Percentiles rank a stretch among this genome's conserved stretches.
These are phyloP conservation scores for Diaporthe ampelina DNA, from an alignment of 2,329 filamentous ascomycete genomes.

Conservation along the genomic window DNA sequence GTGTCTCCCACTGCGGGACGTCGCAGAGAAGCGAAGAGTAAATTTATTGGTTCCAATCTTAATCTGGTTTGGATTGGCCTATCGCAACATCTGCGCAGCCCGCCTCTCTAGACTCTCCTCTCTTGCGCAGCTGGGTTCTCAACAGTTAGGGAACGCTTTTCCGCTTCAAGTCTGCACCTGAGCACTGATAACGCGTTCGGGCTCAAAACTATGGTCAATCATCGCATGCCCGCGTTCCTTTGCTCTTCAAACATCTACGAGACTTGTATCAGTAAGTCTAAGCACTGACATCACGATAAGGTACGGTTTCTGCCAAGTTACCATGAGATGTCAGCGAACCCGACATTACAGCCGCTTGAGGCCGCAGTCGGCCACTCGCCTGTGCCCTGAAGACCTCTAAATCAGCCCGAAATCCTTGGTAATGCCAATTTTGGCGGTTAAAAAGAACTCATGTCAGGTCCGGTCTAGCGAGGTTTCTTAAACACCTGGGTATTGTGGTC, in stretches of 20 bases:
- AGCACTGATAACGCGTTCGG: background rate
- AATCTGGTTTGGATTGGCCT: conserved; percentile 4
- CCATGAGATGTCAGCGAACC: background rate
- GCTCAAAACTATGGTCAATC: background rate
- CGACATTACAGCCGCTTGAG: background rate
- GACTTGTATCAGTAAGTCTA: background rate
- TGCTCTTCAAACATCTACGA: background rate
- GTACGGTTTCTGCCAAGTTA: too few relatives aligned
- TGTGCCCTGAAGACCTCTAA: background rate
- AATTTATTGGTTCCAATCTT: background rate
- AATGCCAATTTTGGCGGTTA: too few relatives aligned
- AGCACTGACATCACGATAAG: background rate
- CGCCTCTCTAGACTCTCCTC: background rate
- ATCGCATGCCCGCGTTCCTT: background rate
- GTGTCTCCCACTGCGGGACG: background rate
- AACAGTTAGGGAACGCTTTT: background rate
- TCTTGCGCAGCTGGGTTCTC: background rate
- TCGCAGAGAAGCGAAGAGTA: background rate
- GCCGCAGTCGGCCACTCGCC: background rate
- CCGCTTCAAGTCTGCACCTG: background rate
- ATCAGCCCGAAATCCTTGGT: background rate
- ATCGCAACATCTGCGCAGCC: conserved; percentile 8
- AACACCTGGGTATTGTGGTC: background rate
- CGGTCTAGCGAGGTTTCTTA: background rate
- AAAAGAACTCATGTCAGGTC: too few relatives aligned